Evolutionary conservation across 2,329 filamentous ascomycete species (phyloP).

Genomic region (Colletotrichum liriopes): DNA sequence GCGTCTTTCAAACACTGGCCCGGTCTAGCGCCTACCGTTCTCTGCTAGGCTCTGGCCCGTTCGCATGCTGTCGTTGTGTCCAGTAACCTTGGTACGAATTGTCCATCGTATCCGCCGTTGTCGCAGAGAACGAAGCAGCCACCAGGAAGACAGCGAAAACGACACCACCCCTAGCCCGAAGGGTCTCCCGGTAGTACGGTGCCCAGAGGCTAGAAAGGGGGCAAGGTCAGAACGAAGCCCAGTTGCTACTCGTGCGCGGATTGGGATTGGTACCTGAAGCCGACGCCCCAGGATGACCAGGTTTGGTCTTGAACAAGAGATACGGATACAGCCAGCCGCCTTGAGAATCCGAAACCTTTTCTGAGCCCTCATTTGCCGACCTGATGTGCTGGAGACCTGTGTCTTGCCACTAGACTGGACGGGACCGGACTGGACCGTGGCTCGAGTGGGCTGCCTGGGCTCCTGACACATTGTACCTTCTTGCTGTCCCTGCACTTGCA

Average conservation of each 20-base stretch:
- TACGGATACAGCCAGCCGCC: slow-evolving; percentile 22
- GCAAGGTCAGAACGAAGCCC: background rate
- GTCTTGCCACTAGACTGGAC: slow-evolving; percentile 34
- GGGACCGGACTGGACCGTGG: slow-evolving; percentile 40
- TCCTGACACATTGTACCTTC: slow-evolving; percentile 7
- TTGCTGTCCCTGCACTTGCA: background rate
- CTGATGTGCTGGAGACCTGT: slow-evolving; percentile 17
- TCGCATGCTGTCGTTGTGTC: slow-evolving; percentile 4
- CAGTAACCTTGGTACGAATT: slow-evolving; percentile 7
- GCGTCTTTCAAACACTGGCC: slow-evolving; percentile 40
- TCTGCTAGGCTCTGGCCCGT: slow-evolving; percentile 31
- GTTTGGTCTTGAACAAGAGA: slow-evolving; percentile 23
- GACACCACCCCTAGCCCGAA: background rate
- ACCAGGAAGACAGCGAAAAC: background rate
- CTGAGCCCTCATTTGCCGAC: slow-evolving; percentile 33
- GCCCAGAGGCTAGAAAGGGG: background rate
- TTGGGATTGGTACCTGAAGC: slow-evolving; percentile 17
- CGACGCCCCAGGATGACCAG: background rate
- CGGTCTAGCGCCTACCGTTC: slow-evolving; percentile 17
- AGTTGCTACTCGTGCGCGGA: background rate
- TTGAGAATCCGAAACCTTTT: slow-evolving; percentile 36
- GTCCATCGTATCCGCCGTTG: slow-evolving; percentile 25
- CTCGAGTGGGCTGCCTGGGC: slow-evolving; percentile 26
- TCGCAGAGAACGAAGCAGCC: slow-evolving; percentile 14
- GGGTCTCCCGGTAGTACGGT: background rate